Evolutionary conservation across 1,139 yeast species (phyloP), one percentile per base, ranked within the genome.

Genomic region (Yamadazyma dushanensis): DNA sequence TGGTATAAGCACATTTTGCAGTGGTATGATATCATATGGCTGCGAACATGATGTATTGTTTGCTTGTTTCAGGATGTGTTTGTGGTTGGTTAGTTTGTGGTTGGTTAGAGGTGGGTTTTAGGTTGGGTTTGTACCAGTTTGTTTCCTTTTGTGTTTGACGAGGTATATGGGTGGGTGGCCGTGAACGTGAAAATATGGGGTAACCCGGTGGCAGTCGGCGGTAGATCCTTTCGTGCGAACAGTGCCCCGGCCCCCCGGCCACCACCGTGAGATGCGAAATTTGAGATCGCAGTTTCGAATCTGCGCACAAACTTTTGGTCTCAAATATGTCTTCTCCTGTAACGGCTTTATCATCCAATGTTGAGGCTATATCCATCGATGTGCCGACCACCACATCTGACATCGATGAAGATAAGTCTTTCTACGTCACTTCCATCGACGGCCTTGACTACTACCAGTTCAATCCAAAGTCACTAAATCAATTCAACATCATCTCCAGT

Each of bases 401-500:
- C 19, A 14, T 19, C 8, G 32, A 32, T 9, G 20, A n/a, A 16
- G 35, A 35, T 16, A 16, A 24, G 10, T 35, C 38, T 2, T 26
- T 25, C 16, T 35, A 15, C 25, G 26, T 32, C 17, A 21, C 23
- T 8, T 39, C 47, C 16, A 44, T 50, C n/a, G 45, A 47, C 34
- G 50, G 39, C 4, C 38, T 55, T 19, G 36, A 47, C 4, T 61
- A 59, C 43, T 45, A 47, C 39, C 48, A 47, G 41, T 59, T 59
- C 40, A 51, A 58, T 35, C 47, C 49, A 6, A 38, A 45, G 13
- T 46, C 51, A 20, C 44, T 57, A 39, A 49, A 51, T 29, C 69
- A 66, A 40, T 61, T 66, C 43, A 44, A 46, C 16, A 62, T 56
- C 40, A 57, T 70, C 18, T 54, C 64, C 18, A 41, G 44, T 3